Percentiles rank a stretch among this genome's conserved stretches.
Evolutionary conservation across 1,139 yeast species (phyloP).

Genomic region (Meyerozyma smithsonii): DNA sequence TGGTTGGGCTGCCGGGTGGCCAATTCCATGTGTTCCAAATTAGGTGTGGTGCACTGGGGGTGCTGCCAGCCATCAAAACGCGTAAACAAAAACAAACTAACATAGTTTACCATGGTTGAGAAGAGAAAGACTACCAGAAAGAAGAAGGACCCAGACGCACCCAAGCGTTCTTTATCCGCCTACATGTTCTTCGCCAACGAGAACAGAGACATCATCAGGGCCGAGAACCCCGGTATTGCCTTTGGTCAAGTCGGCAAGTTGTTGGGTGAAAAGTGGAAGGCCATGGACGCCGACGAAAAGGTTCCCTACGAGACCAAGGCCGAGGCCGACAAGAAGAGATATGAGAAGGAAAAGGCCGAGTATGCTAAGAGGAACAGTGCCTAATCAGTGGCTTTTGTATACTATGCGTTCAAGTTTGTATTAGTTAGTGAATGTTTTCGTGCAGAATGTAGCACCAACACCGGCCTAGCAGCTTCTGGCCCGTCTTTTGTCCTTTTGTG

Average conservation of each 20-base stretch:
- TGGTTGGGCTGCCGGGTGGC: too few species aligned
- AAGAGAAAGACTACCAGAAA: conserved; percentile 47
- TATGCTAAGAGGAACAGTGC: conserved; percentile 52
- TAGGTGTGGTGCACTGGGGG: neutral
- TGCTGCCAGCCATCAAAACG: neutral
- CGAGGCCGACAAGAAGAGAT: conserved; percentile 93
- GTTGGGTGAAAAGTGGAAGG: conserved; percentile 96
- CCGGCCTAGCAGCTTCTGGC: neutral
- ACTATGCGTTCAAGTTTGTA: conserved; percentile 1
- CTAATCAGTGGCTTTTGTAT: conserved; percentile 6
- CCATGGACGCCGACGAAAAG: conserved; percentile 74
- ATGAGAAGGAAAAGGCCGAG: conserved; percentile 92
- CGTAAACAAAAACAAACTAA: conserved; percentile 10
- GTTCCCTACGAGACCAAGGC: conserved; percentile 89
- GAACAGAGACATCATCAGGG: conserved; percentile 89
- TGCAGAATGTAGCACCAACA: neutral
- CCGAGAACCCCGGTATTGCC: conserved; percentile 90
- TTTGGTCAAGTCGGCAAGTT: conserved; percentile 91
- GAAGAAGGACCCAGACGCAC: conserved; percentile 93
- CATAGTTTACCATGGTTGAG: conserved; percentile 22
- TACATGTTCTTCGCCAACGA: conserved; percentile 99
- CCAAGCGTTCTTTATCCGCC: conserved; percentile 96
- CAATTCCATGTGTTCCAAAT: neutral
- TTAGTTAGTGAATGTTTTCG: conserved; percentile 1
- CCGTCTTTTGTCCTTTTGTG: too few species aligned